Base-by-base conservation (phyloP, 257 asterid species). In the Solanum sitiens region DNA sequence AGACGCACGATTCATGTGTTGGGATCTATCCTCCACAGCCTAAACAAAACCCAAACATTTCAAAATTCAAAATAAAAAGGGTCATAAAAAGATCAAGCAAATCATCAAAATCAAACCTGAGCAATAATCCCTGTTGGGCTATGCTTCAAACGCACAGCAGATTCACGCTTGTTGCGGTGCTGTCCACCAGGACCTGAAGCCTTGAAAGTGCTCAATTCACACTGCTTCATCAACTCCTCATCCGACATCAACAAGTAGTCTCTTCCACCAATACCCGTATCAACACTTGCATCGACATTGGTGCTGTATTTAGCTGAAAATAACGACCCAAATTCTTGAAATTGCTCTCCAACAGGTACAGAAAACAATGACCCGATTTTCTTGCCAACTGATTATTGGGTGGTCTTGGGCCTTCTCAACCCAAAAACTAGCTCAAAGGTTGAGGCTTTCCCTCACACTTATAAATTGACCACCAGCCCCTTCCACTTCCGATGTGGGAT, bases 121-220 rank as follows among this genome's bases (percentile, higher is more conserved):
- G 98, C 95, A 70, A 88, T 85, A 87, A 95, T 93, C 89, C 98
- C 98, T 1, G 98, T 95, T 9, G 98, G 99, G 33, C 91, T 93
- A 91, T 97, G 99, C 94, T 95, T 97, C 87, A 97, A 92, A 84
- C 99, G 99, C 89, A 97, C 99, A 71, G 99, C 98, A 47, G 99
- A 92, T 90, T 97, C 99, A 16, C 98, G 95, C 93, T 97, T 97
- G 93, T 97, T 97, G 45, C 99, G 98, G 92, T 97, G 99, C 90
- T 97, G 99, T 61, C 99, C 99, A 42, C 99, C 99, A 2, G 98
- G 98, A 72, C 99, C 99, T 3, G 98, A 95, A 44, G 95, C 90
- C 91, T 93, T 97, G 89, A 88, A 97, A 84, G 99, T 95, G 85
- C 83, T 92, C 98, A 94, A 92, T 91, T 97, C 98, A 42, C 98